Evolutionary conservation across 805 yeast genomes (phyloP), one percentile per base, ranked within the genome.

Genomic region (Starmerella powellii): DNA sequence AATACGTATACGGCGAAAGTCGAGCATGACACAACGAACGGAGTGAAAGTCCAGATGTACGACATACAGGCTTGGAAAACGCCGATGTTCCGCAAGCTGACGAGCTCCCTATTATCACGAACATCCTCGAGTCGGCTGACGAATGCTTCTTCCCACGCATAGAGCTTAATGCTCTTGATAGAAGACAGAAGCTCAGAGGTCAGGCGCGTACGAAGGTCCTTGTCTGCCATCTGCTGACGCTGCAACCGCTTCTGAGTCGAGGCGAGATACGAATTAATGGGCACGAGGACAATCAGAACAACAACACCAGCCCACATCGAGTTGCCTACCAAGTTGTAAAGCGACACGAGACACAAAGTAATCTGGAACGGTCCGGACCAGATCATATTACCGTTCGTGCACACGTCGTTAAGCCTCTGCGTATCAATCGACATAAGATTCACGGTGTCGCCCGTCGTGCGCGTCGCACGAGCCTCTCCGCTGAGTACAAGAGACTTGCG

Each of bases 311-410:
- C 76, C 94, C 94, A 84, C 94, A 85, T 85, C n/a, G 91, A 73
- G 45, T 77, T 74, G 29, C 95, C 95, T 44, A 87, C 62, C 34
- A 87, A 63, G 3, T 73, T 71, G 60, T 85, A 73, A 41, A 87
- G 67, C 1, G 91, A 78, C 34, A 70, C 60, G 47, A 87, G 67
- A 67, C 96, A 85, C 44, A 87, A 62, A 19, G 70, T 55, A 51
- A 87, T 76, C 63, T 87, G 95, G 63, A 86, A 80, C 1, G 96
- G 96, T 37, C 94, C 94, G 1, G 94, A 84, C 94, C 95, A 85
- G 38, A 83, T 67, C 41, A 84, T 69, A 54, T 83, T 80, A 48
- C 86, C 73, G 60, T 78, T 74, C 58, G 82, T 86, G 19, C 80
- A 73, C 42, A 85, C 67, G 52, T 83, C 94, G 59, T 83, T 94